phyloP scores from a whole-genome alignment of 805 yeast genomes.

The Pichia scutulata region DNA sequence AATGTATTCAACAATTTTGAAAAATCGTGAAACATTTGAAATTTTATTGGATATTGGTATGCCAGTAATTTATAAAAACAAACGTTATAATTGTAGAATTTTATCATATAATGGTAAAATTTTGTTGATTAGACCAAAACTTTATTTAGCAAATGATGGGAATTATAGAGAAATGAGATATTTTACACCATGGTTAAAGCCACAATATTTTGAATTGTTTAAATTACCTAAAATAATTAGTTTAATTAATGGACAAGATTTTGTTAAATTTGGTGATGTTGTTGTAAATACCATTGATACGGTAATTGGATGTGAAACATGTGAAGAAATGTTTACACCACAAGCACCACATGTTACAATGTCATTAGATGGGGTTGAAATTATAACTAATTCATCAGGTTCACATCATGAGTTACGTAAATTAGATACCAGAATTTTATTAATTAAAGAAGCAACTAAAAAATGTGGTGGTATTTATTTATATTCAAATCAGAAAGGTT shows the following conservation, averaged over 20 bases:
- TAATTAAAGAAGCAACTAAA: conserved; percentile 86
- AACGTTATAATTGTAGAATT: conserved; percentile 87
- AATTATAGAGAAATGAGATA: conserved; percentile 97
- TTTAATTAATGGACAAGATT: conserved; percentile 53
- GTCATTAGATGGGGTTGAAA: conserved; percentile 96
- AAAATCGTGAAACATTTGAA: conserved; percentile 60
- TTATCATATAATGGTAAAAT: conserved; percentile 74
- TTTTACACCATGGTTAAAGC: conserved; percentile 89
- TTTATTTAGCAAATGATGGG: conserved; percentile 94
- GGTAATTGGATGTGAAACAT: conserved; percentile 93
- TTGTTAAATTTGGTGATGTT: conserved; percentile 78
- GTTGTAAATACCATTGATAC: conserved; percentile 79
- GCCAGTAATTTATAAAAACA: conserved; percentile 84
- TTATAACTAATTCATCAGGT: conserved; percentile 91
- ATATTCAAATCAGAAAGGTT: conserved; percentile 92
- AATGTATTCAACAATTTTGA: conserved; percentile 71
- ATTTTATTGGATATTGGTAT: conserved; percentile 87
- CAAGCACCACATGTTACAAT: conserved; percentile 88
- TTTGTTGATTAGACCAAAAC: conserved; percentile 81
- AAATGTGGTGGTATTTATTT: conserved; percentile 95
- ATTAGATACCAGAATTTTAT: conserved; percentile 71
- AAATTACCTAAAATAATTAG: conserved; percentile 66
- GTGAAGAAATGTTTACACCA: conserved; percentile 97
- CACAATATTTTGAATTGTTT: conserved; percentile 65
- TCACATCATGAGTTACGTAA: conserved; percentile 96